Base-by-base conservation (phyloP, 495 filamentous ascomycete genomes). In the Apiosordaria backusii region DNA sequence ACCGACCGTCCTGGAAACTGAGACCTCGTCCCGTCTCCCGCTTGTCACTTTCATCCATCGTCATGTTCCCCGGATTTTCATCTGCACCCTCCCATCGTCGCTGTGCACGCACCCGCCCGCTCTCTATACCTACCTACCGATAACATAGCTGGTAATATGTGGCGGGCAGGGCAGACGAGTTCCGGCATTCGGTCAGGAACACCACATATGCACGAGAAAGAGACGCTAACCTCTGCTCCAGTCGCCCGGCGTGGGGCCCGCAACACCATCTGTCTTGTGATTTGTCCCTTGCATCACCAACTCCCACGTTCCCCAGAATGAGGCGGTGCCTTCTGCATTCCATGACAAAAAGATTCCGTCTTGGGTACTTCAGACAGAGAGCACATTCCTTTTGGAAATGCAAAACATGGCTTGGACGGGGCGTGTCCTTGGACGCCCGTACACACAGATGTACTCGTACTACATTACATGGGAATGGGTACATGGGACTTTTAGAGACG, bases 261-360 rank as follows among this genome's bases (percentile, higher is more conserved):
- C 25, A 61, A 50, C 25, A 40, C 60, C 66, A 60, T 65, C 66
- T 65, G 63, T 45, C 59, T 65, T 70, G 67, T 78, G 76, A 78
- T 78, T 76, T 78, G 76, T 71, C 61, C 73, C 69, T 68, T 65
- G 66, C 76, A 73, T 71, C 63, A 40, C 57, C 68, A 70, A 67
- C 74, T 76, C 76, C 74, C 73, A 74, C 73, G 68, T 72, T 62
- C 52, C 50, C 65, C 68, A 72, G 70, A 65, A 74, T 67, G 69
- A 63, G 65, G 64, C 63, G 54, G 60, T 67, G 58, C 57, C 27
- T 54, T 60, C 62, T 70, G 67, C 72, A 75, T 74, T 69, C 65
- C 65, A 78, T 78, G 74, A 78, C 76, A 75, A 73, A 78, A 74
- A 62, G 67, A 70, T 76, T 75, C 65, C 59, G 64, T 61, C 35